Base-by-base conservation (phyloP, 164 flowering plant species). In the Stephania yunnanensis region DNA sequence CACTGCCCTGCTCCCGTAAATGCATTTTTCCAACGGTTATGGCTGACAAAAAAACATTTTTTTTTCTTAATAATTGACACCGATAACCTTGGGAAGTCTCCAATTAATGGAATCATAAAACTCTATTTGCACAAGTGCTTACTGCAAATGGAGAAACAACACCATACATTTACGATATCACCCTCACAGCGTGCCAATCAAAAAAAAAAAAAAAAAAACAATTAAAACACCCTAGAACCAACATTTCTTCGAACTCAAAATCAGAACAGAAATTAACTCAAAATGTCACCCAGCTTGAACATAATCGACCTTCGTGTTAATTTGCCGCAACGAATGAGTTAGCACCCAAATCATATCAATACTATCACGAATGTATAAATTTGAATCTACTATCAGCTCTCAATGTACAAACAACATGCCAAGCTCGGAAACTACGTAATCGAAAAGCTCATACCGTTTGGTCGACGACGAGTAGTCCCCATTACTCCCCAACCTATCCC, bases 401-500 rank as follows among this genome's bases (percentile, higher is more conserved):
- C 5, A 25, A 61, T 17, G 68, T 13, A 30, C 11, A 4, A 52
- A 69, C 10, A 64, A 73, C 48, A 69, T 50, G 36, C 10, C n/a
- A 19, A 58, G 64, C 17, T 58, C 6, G 64, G n/a, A 58, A 55
- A 61, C 66, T 19, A 44, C 15, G 11, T 10, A 69, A 36, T 15
- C 45, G 46, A 17, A 69, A 15, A 15, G n/a, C 17, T 2, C 48
- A 25, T 44, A 69, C 71, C 71, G 71, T 13, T 69, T 69, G 71
- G 6, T 69, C 13, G 46, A 46, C 68, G 69, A 44, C 31, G 80
- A 78, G 79, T 81, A 71, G 68, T 85, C 93, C 7, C 10, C 76
- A 77, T 74, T 80, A 80, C 83, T 84, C 25, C 95, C 97, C 73
- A 92, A 80, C 79, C 97, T 87, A 64, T 90, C 97, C 76, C 86